Evolutionary conservation across 2,329 filamentous ascomycete species (phyloP).

Genomic region (Fusarium sp.): DNA sequence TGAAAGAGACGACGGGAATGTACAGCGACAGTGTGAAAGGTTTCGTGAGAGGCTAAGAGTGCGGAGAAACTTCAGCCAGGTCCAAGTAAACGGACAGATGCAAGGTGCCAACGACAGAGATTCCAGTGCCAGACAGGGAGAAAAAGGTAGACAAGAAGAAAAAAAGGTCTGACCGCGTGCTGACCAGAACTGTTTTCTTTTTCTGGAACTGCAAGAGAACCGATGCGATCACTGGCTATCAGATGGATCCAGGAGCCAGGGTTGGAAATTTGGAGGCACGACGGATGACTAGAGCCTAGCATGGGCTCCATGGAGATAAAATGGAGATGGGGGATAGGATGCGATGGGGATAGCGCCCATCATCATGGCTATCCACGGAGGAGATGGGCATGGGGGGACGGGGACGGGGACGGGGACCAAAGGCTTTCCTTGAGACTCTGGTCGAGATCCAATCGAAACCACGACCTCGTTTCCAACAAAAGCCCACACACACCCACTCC

Average conservation of each 20-base stretch:
- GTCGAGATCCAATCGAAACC: slow-evolving; percentile 30
- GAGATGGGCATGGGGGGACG: not conserved
- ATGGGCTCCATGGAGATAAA: slow-evolving; percentile 38
- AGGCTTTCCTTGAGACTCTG: slow-evolving; percentile 5
- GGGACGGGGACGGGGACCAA: slow-evolving; percentile 1
- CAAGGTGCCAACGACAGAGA: slow-evolving; percentile 5
- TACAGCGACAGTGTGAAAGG: slow-evolving; percentile 18
- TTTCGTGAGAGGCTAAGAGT: slow-evolving; percentile 12
- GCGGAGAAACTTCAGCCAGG: slow-evolving; percentile 16
- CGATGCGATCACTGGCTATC: slow-evolving; percentile 32
- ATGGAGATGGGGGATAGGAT: slow-evolving; percentile 31
- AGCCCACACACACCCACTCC: slow-evolving; percentile 38
- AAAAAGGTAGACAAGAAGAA: slow-evolving; percentile 1
- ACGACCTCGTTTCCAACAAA: slow-evolving; percentile 17
- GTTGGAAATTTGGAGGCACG: slow-evolving; percentile 38
- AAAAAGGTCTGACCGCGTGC: slow-evolving; percentile 3
- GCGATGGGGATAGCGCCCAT: slow-evolving; percentile 31
- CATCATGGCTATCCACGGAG: slow-evolving; percentile 7
- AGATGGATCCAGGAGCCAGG: slow-evolving; percentile 30
- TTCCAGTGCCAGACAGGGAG: not conserved
- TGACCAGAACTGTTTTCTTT: slow-evolving; percentile 17
- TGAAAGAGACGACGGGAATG: slow-evolving; percentile 28
- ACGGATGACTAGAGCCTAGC: not conserved
- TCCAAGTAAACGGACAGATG: slow-evolving; percentile 21
- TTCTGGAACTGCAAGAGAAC: slow-evolving; percentile 35